Percentiles rank a stretch among this genome's conserved stretches.
These are phyloP conservation scores for Eutrema japonicum DNA, from an alignment of 345 rosid species.

Conservation along the genomic window DNA sequence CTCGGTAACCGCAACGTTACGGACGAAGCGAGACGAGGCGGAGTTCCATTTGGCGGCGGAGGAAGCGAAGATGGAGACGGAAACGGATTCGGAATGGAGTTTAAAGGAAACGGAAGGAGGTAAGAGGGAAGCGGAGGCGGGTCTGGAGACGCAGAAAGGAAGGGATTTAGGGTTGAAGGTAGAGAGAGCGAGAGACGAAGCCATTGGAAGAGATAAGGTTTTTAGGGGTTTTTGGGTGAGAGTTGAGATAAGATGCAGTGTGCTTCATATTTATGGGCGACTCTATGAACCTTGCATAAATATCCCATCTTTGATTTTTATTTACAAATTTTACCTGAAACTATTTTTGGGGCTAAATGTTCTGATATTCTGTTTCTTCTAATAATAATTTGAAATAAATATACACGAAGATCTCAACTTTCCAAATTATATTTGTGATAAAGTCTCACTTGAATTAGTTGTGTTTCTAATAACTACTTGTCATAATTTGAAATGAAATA, in stretches of 20 bases:
- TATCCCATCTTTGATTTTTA: conserved; percentile 8
- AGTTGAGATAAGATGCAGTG: conserved; percentile 29
- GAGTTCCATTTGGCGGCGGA: conserved; percentile 38
- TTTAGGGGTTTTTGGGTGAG: conserved; percentile 24
- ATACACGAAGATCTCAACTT: neutral
- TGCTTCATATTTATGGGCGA: conserved; percentile 32
- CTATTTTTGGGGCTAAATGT: neutral
- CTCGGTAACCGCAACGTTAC: conserved; percentile 64
- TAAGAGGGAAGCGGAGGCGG: conserved; percentile 46
- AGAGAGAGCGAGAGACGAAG: conserved; percentile 69
- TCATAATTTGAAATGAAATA: conserved; percentile 10
- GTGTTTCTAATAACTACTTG: neutral
- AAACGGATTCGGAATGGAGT: conserved; percentile 45
- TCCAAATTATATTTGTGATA: neutral
- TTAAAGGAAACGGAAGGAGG: conserved; percentile 50
- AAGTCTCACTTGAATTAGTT: neutral
- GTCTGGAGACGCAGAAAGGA: conserved; percentile 47
- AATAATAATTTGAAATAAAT: neutral
- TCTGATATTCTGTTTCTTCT: neutral
- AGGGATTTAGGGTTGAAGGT: conserved; percentile 58
- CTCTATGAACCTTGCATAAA: neutral
- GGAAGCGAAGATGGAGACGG: conserved; percentile 48
- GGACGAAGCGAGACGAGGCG: conserved; percentile 55
- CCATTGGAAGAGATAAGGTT: conserved; percentile 58
- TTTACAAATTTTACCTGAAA: neutral